A percentile compares a stretch with the other conserved stretches of the same genome.
Evolutionary conservation across 2,329 filamentous ascomycete species (phyloP).

Genomic region (Diaporthe sp.): DNA sequence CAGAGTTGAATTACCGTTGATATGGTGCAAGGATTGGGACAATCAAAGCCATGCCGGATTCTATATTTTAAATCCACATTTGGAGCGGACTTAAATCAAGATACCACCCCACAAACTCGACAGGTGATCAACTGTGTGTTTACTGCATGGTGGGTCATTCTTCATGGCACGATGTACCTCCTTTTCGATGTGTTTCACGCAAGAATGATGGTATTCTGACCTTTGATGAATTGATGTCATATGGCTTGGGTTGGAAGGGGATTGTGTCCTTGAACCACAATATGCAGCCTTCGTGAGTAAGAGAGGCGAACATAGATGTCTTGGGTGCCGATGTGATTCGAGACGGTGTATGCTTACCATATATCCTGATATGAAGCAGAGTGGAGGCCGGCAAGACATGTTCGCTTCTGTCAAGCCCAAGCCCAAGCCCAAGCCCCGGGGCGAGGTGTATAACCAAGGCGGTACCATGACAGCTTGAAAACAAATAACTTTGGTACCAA

Average conservation of each 20-base stretch:
- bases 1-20: slow-evolving; percentile 68
- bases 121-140: neutral
- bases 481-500: neutral
- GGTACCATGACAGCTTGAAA: neutral
- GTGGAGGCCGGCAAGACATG: neutral
- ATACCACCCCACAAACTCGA: neutral
- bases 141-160: no score
- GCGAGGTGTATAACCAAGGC: neutral
- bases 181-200: neutral
- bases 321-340: neutral
- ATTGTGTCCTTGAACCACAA: neutral
- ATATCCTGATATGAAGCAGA: neutral
- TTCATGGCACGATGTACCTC: neutral
- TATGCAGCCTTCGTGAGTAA: neutral
- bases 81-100: neutral
- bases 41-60: no score
- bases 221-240: neutral
- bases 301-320: no score
- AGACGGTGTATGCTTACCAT: neutral
- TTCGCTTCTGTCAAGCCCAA: no score
- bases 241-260: neutral
- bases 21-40: neutral
- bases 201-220: neutral
- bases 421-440: no score
- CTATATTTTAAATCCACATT: no score